Conservation (phyloP, 192 early-diverging fungal species). For the Backusella parvicylindrica region DNA sequence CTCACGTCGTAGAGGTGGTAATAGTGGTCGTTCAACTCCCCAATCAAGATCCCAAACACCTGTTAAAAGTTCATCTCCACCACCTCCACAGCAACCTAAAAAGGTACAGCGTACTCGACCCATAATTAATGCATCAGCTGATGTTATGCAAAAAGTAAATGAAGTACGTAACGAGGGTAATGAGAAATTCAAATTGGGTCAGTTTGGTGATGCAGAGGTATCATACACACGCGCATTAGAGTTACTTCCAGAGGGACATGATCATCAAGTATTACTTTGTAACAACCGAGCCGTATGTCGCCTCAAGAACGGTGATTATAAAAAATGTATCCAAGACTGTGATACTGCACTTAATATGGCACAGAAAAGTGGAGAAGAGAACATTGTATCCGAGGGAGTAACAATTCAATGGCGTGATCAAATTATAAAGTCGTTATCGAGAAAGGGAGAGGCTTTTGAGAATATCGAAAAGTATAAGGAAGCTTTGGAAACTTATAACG, state of each 20-base stretch:
- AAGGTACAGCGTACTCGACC: conserved; percentile 31
- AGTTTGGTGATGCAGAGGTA: conserved; percentile 77
- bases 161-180: conserved; percentile 66
- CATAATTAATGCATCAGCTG: conserved; percentile 38
- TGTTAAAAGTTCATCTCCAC: background rate
- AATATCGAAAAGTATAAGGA: conserved; percentile 74
- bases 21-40: background rate
- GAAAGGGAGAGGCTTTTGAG: conserved; percentile 80
- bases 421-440: conserved; percentile 68
- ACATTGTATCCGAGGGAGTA: conserved; percentile 24
- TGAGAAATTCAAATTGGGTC: conserved; percentile 82
- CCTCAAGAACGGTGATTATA: conserved; percentile 83
- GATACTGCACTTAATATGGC: conserved; percentile 34
- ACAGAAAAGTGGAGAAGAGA: conserved; percentile 23
- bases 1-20: conserved; percentile 13
- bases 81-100: conserved; percentile 18
- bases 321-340: conserved; percentile 69
- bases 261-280: conserved; percentile 58
- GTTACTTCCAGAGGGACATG: conserved; percentile 59
- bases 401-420: conserved; percentile 52
- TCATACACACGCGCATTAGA: conserved; percentile 68
- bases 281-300: conserved; percentile 85
- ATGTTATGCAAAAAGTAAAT: conserved; percentile 38
- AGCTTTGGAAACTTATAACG: conserved; percentile 61
- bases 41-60: conserved; percentile 13